Evolutionary conservation across 2,329 filamentous ascomycete genomes (phyloP).

Genomic region (Penicillium crustosum): DNA sequence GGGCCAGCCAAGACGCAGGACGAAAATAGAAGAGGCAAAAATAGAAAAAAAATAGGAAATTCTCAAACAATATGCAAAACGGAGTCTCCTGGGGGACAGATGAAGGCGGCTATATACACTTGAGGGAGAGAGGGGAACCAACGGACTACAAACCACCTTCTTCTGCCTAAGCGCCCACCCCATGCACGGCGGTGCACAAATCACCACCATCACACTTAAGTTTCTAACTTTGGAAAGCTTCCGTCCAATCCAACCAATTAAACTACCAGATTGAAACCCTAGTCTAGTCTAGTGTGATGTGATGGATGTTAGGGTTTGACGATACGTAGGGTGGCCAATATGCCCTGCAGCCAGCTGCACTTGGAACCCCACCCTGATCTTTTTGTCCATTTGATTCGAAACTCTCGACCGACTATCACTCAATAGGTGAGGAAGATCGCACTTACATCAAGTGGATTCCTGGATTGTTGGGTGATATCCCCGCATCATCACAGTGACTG

Average conservation of each 20-base stretch:
- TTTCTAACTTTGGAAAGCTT: slow-evolving; percentile 14
- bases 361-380: background rate
- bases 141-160: background rate
- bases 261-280: background rate
- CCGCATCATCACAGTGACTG: slow-evolving; percentile 8
- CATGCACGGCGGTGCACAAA: slow-evolving; percentile 22
- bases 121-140: slow-evolving; percentile 8
- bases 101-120: slow-evolving; percentile 39
- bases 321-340: slow-evolving; percentile 10
- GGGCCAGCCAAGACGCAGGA: slow-evolving; percentile 46
- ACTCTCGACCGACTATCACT: background rate
- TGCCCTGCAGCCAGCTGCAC: slow-evolving; percentile 14
- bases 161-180: slow-evolving; percentile 20
- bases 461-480: slow-evolving; percentile 1
- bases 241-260: slow-evolving; percentile 11
- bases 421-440: background rate
- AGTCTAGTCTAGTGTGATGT: background rate
- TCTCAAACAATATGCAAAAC: slow-evolving; percentile 34
- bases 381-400: background rate
- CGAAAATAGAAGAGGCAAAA: slow-evolving; percentile 38
- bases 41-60: slow-evolving; percentile 31
- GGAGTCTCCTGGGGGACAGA: slow-evolving; percentile 10
- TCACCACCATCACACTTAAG: slow-evolving; percentile 25
- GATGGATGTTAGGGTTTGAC: slow-evolving; percentile 1
- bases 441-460: background rate